These are phyloP conservation scores for Amphibolis antarctica DNA, from an alignment of 106 monocot species.

Conservation along the genomic window DNA sequence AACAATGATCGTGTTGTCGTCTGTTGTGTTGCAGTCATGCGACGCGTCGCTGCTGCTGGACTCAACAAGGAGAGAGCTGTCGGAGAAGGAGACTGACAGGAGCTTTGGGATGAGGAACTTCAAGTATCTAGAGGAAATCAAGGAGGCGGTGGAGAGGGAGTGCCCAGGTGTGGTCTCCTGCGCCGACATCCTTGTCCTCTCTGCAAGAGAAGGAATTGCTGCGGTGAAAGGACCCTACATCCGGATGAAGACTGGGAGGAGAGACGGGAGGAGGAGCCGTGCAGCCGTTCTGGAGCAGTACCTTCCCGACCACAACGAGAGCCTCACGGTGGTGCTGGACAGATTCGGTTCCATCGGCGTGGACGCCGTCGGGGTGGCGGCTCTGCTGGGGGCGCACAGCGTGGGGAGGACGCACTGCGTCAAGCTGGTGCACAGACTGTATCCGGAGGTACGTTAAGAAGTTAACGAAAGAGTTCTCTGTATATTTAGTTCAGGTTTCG, in stretches of 20 bases:
- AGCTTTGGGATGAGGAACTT: constrained; percentile 85
- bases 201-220: constrained; percentile 60
- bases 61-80: constrained; percentile 52
- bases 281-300: constrained; percentile 43
- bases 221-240: constrained; percentile 67
- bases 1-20: background rate
- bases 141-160: constrained; percentile 83
- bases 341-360: constrained; percentile 69
- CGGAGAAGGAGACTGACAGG: constrained; percentile 80
- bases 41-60: constrained; percentile 68
- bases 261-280: constrained; percentile 58
- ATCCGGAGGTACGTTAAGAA: constrained; percentile 74
- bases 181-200: constrained; percentile 60
- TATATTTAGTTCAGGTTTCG: too few species aligned
- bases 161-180: constrained; percentile 80
- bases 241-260: constrained; percentile 65
- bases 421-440: constrained; percentile 67
- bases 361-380: constrained; percentile 55
- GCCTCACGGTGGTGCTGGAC: constrained; percentile 46
- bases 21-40: constrained; percentile 38
- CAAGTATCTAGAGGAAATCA: constrained; percentile 61
- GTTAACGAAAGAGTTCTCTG: too few species aligned
- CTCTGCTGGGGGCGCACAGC: constrained; percentile 73
- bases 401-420: constrained; percentile 77
- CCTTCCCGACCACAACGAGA: constrained; percentile 76